Base-by-base conservation (phyloP, 176 grass and related monocot species). In the Carex myosuroides region DNA sequence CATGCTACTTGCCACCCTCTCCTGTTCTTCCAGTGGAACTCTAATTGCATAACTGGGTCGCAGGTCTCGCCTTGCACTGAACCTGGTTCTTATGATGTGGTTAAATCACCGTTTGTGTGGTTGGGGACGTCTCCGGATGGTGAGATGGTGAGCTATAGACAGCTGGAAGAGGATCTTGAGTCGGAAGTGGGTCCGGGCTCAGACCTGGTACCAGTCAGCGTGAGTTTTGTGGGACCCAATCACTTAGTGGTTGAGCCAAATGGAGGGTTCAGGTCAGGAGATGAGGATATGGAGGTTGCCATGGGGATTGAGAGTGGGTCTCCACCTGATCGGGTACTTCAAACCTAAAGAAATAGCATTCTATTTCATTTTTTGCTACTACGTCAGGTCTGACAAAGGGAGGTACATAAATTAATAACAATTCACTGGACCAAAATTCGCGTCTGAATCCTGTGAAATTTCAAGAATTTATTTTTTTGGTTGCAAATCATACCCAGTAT, bases 21-120 rank as follows among this genome's bases (percentile, higher is more conserved):
- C 35, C 52, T 85, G 13, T 85, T 85, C 71, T 85, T 85, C n/a
- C 52, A 78, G 70, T 85, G 84, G 84, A 78, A 78, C 26, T 61
- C 67, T 44, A 64, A 74, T 64, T 85, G 50, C 84, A 85, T 85
- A 50, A 85, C 84, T 13, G 84, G 84, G 44, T 85, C 57, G 9
- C 30, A 57, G 55, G 84, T 85, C 18, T 85, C 84, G 21, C 84
- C 84, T 29, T 85, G 41, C 37, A 2, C 53, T 14, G 84, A 85
- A 65, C 22, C 84, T 21, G 84, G 70, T 48, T 77, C 71, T 3
- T 78, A 85, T 54, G 32, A 18, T 78, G 84, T 85, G 18, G 58
- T 85, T 32, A 85, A 85, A 53, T 17, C 60, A 12, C 84, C 84
- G 10, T 85, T 85, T 64, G 9, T 85, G 22, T 85, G 68, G 69